Percentiles rank a stretch among this genome's conserved stretches.
Evolutionary conservation across 1,139 yeast species (phyloP).

Genomic region (Meyerozyma carpophila): DNA sequence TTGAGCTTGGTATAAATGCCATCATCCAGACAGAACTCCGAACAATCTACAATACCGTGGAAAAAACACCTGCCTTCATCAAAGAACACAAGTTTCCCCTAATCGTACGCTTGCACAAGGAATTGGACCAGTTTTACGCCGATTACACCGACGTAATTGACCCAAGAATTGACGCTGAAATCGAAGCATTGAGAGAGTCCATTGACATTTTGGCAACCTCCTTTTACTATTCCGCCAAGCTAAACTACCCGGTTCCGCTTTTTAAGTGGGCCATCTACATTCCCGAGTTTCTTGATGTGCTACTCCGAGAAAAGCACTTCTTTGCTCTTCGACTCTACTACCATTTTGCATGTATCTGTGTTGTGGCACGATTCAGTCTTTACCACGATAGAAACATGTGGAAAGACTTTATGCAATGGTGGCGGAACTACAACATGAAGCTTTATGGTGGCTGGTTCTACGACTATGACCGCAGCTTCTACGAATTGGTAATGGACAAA

Average conservation of each 20-base stretch:
- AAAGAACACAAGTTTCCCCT: slow-evolving; percentile 14
- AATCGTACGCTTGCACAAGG: slow-evolving; percentile 11
- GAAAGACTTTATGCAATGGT: slow-evolving; percentile 1
- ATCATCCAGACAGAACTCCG: background rate
- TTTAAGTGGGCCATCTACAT: slow-evolving; percentile 23
- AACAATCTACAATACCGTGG: background rate
- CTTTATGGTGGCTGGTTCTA: background rate
- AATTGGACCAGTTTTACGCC: slow-evolving; percentile 6
- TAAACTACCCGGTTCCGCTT: slow-evolving; percentile 23
- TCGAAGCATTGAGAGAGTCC: slow-evolving; percentile 7
- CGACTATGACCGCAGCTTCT: background rate
- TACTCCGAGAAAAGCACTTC: slow-evolving; percentile 16
- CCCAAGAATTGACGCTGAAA: slow-evolving; percentile 7
- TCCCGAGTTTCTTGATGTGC: slow-evolving; percentile 12
- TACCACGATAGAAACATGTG: background rate
- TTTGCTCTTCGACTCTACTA: slow-evolving; percentile 14
- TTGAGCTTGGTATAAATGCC: background rate
- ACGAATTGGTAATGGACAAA: background rate
- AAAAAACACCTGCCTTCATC: background rate
- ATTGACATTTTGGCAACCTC: slow-evolving; percentile 12
- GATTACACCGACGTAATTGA: background rate
- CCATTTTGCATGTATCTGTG: background rate
- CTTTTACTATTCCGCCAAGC: slow-evolving; percentile 10
- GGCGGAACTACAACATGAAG: background rate
- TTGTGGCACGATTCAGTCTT: background rate